phyloP scores from a whole-genome alignment of 2,329 filamentous ascomycete species.

The Xylariaceae sp. region DNA sequence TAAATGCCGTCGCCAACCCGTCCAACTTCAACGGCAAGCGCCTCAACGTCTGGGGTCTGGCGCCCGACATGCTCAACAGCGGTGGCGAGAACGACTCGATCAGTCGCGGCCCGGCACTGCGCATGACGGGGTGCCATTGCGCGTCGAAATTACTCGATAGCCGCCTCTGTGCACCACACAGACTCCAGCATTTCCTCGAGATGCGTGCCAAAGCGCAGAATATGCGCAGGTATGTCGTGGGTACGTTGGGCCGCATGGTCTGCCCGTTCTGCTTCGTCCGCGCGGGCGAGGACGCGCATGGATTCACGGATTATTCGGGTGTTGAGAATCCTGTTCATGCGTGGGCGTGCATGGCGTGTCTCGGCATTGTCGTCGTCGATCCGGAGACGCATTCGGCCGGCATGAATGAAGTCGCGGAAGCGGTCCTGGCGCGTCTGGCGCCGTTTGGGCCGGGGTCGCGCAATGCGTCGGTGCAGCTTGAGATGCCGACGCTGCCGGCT shows the following conservation, averaged over 20 bases:
- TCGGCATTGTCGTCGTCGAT: slow-evolving; percentile 20
- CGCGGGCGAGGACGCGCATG: slow-evolving; percentile 7
- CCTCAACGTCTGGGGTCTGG: slow-evolving; percentile 29
- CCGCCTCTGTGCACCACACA: slow-evolving; percentile 35
- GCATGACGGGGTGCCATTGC: slow-evolving; percentile 37
- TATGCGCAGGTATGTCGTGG: slow-evolving; percentile 29
- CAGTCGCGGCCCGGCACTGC: slow-evolving; percentile 9
- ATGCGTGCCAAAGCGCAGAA: slow-evolving; percentile 21
- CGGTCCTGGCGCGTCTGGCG: no score
- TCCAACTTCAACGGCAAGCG: slow-evolving; percentile 12
- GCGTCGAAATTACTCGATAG: slow-evolving; percentile 32
- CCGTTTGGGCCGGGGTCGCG: no score
- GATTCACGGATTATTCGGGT: slow-evolving; percentile 13
- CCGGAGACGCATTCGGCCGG: neutral
- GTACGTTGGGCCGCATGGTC: slow-evolving; percentile 21
- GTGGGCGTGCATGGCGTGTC: slow-evolving; percentile 35
- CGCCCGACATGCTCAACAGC: neutral
- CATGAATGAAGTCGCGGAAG: neutral
- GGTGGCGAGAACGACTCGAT: neutral
- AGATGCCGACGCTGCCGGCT: no score
- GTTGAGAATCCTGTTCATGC: slow-evolving; percentile 11
- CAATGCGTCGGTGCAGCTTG: no score
- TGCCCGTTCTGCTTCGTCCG: slow-evolving; percentile 33
- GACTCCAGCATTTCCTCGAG: slow-evolving; percentile 28
- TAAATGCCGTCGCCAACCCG: slow-evolving; percentile 1